Evolutionary conservation across 2,329 filamentous ascomycete genomes (phyloP).

Genomic region (Cordyceps pruinosa): DNA sequence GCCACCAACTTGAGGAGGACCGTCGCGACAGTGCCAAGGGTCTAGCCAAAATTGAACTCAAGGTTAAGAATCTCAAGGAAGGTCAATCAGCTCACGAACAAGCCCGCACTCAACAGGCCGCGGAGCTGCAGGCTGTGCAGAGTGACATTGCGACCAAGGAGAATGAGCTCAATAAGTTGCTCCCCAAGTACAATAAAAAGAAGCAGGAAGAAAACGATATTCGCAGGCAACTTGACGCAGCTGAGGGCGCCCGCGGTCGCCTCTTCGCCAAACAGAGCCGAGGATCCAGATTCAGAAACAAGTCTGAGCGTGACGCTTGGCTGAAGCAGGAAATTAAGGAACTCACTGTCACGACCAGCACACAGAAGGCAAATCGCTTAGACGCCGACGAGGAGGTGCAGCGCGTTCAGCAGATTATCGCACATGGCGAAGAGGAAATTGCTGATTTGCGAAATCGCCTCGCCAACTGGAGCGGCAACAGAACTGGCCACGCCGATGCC

Average conservation of each 20-base stretch:
- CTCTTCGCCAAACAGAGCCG: conserved; percentile 90
- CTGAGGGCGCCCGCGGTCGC: conserved; percentile 67
- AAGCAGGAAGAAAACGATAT: conserved; percentile 66
- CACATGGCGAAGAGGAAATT: conserved; percentile 65
- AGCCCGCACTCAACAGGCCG: conserved; percentile 61
- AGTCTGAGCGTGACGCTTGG: conserved; percentile 80
- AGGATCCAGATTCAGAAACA: conserved; percentile 79
- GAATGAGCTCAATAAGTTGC: conserved; percentile 63
- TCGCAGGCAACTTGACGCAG: conserved; percentile 65
- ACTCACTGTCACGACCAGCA: conserved; percentile 66
- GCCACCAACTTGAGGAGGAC: conserved; percentile 82
- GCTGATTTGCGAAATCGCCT: conserved; percentile 63
- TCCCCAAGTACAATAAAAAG: conserved; percentile 68
- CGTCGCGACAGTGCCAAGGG: conserved; percentile 72
- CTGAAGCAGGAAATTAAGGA: conserved; percentile 75
- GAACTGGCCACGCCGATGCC: conserved; percentile 65
- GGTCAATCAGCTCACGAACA: conserved; percentile 74
- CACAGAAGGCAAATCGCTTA: conserved; percentile 76
- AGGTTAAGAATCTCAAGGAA: conserved; percentile 74
- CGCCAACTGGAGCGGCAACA: conserved; percentile 70
- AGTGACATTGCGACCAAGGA: conserved; percentile 70
- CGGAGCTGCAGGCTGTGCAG: conserved; percentile 65
- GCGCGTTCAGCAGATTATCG: conserved; percentile 64
- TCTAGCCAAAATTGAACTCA: conserved; percentile 79
- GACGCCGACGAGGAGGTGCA: conserved; percentile 78